phyloP scores from a whole-genome alignment of 106 monocot species.

The Platanthera zijinensis region DNA sequence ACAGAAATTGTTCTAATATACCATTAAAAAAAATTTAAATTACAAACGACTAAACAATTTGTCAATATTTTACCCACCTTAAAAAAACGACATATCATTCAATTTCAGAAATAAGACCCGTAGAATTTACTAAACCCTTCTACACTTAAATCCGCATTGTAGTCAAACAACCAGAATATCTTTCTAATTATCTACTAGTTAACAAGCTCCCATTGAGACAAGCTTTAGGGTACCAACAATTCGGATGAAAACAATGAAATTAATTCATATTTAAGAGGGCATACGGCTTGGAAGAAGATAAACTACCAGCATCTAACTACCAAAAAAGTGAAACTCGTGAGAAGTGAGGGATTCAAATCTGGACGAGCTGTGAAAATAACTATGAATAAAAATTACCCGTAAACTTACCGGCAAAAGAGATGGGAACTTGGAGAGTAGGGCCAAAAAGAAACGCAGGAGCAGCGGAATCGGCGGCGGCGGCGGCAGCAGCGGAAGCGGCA shows the following conservation, averaged over 20 bases:
- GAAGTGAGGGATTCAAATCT: not conserved
- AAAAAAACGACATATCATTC: no score
- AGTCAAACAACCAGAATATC: no score
- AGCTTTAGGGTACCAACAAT: not conserved
- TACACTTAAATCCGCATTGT: no score
- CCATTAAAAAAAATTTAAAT: no score
- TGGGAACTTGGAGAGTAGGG: slow-evolving; percentile 78
- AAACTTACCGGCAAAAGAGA: slow-evolving; percentile 60
- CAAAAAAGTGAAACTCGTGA: not conserved
- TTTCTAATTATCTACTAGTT: not conserved
- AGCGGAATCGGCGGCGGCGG: slow-evolving; percentile 28
- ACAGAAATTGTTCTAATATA: no score
- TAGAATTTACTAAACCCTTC: no score
- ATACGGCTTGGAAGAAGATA: not conserved
- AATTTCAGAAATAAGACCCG: no score
- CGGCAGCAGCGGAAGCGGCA: slow-evolving; percentile 23
- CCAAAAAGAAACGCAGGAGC: slow-evolving; percentile 63
- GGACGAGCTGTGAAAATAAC: not conserved
- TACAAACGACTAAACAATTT: no score
- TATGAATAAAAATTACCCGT: not conserved
- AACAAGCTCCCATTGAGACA: not conserved
- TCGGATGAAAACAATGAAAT: not conserved
- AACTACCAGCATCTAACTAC: not conserved
- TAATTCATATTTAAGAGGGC: not conserved
- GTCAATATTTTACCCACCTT: no score